Evolutionary conservation across 2,329 filamentous ascomycete species (phyloP), one percentile per base, ranked within the genome.

Genomic region (Apiospora arundinis): DNA sequence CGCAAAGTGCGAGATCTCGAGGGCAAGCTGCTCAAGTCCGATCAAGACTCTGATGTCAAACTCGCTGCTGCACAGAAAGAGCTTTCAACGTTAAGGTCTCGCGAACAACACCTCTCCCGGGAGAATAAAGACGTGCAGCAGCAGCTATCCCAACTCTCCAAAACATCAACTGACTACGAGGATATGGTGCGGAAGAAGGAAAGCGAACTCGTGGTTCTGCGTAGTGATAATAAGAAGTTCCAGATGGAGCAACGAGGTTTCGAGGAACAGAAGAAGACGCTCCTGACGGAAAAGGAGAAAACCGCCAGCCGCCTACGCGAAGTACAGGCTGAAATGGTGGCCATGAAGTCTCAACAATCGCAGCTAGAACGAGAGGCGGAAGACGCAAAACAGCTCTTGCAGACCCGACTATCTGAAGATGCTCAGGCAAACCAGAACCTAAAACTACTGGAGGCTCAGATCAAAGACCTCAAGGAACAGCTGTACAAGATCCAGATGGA

Each of bases 141-240:
- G 76, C 95, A 98, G 77, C 91, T 99, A 69, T 89, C 93, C 0
- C 92, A 97, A 75, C 85, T 99, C 23, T 96, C 96, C 0, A 91
- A 94, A 67, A 98, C 95, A 0, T 97, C 95, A 0, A 97, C 95
- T 0, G 94, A 95, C 78, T 98, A 97, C 75, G 96, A 99, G 81
- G 95, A 98, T 77, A 89, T 98, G 60, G 92, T 99, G 32, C 90
- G 95, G 32, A 92, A 93, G 72, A 99, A 98, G 80, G 96, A 99
- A 79, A 97, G 95, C 80, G 97, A 99, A 79, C 85, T 99, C 25
- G 89, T 92, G 0, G 88, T 98, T 65, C 87, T 98, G 45, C 94
- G 95, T 76, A 91, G 91, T 14, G 96, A 99, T 80, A 90, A 95
- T 74, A 93, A 92, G 80, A 94, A 92, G 74, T 92, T 92, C 75